phyloP scores from a whole-genome alignment of 1,284 basidiomycete species.

The Ganoderma resinaceum region DNA sequence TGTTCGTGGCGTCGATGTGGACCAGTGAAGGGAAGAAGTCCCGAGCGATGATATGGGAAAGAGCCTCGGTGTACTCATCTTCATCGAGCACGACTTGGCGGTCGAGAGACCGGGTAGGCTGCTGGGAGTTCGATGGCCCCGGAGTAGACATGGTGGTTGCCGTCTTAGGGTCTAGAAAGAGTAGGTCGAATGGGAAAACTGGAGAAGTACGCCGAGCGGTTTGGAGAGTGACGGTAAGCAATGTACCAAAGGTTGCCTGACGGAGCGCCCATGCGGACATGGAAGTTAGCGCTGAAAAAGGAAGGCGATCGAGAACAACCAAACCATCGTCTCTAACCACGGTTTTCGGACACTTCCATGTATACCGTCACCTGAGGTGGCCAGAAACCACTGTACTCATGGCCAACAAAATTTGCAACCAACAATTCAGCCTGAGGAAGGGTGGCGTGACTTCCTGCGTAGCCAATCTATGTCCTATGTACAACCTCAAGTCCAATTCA shows the following conservation, averaged over 20 bases:
- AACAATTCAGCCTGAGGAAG: no score
- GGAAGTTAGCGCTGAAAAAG: conserved; percentile 3
- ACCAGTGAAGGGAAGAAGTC: conserved; percentile 97
- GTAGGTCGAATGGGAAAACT: not conserved
- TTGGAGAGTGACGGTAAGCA: conserved; percentile 4
- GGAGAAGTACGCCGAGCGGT: no score
- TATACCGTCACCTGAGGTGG: no score
- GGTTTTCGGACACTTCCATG: no score
- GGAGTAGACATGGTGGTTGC: conserved; percentile 11
- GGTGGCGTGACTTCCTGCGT: no score
- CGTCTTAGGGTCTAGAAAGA: not conserved
- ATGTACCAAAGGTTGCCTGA: not conserved
- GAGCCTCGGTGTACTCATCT: conserved; percentile 91
- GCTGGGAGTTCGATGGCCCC: conserved; percentile 27
- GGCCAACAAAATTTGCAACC: no score
- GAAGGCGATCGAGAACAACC: conserved; percentile 12
- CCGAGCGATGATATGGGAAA: conserved; percentile 94
- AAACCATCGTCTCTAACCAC: not conserved
- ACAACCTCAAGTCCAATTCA: no score
- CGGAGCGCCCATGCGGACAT: conserved; percentile 13
- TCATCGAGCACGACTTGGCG: conserved; percentile 85
- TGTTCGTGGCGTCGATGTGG: conserved; percentile 87
- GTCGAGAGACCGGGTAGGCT: conserved; percentile 65
- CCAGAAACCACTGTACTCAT: no score
- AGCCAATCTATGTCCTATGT: no score